Base-by-base conservation (phyloP, 169 alveolate genomes). In the Eimeria praecox region DNA sequence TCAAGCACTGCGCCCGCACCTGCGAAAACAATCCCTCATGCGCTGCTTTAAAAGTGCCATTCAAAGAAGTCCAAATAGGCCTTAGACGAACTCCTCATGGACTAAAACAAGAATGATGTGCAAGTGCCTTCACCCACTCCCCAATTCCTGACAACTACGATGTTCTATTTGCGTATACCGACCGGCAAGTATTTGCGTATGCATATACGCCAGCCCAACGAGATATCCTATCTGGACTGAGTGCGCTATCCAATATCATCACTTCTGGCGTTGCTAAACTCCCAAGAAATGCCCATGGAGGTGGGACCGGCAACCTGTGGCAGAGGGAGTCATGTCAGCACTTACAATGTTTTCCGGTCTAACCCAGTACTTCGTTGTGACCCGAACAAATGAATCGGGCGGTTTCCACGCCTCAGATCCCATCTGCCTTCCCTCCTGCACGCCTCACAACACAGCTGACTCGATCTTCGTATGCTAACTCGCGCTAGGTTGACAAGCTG, bases 351-450 rank as follows among this genome's bases (percentile, higher is more conserved):
- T 96, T 54, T 97, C 97, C 52, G 97, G 97, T 83, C 97, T 96
- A 27, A 97, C 95, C 97, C 97, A 96, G 94, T 97, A 97, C 92
- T 97, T 97, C 9, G 98, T 97, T 20, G 98, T 97, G 20, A 87
- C 95, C 46, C 98, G 95, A 88, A 96, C 96, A 71, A 97, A 97
- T 22, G 98, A 97, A 12, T 97, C 98, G 0, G 98, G 98, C 38
- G 98, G 98, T 52, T 95, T 92, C 98, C 98, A 97, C 44, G 91
- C 89, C 1, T 95, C 83, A 33, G 86, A 59, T 35, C 30, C 88
- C n/a, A 64, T 14, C 38, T 66, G 49, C 27, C 82, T 94, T 56
- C 85, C 90, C 30, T 64, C 82, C 85, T 85, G 66, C 52, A 44
- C 30, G 24, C 20, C 40, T 38, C 75, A 33, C 93, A 75, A 0